Base-by-base conservation (phyloP, 768 basidiomycete species). In the Suillus occidentalis region DNA sequence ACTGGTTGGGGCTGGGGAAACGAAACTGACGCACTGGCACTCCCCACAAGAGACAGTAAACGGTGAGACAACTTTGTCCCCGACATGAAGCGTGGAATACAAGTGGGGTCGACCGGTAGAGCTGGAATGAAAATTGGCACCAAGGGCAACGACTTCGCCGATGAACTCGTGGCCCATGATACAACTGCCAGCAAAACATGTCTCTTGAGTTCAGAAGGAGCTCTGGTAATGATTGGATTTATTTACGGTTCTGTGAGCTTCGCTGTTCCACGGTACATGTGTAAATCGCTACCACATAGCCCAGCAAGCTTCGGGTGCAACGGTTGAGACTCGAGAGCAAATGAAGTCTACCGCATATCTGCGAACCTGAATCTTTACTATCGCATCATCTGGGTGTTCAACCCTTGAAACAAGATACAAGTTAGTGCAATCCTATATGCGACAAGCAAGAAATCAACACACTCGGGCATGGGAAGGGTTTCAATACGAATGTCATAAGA, bases 31-130 rank as follows among this genome's bases (percentile, higher is more conserved):
- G 71, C 65, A 94, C 91, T 88, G 85, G 83, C 92, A 94, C 72
- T 93, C 91, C n/a, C 88, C 89, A 68, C 92, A 94, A 58, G 86
- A 90, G n/a, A 84, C 82, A 0, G 91, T 91, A 75, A 93, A 94
- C 3, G 92, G 90, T 1, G 90, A 87, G 28, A 94, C 87, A 16
- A 94, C 89, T 70, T 87, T 89, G 72, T 94, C 89, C 6, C 91
- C 91, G 7, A 91, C 75, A 62, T 82, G 85, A 61, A 94, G 80
- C 28, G 78, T 84, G 0, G 86, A 79, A 66, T 93, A 92, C 20
- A 91, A 77, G 31, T 73, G 71, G 1, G 91, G 90, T 56, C 91
- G 81, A 52, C 82, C 85, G 50, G 78, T 67, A 6, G 70, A 75
- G 9, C 72, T 74, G 8, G 76, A 69, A 6, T 78, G 78, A 70